Conservation (phyloP, 2,329 filamentous ascomycete genomes). For the Xylariaceae sp. region DNA sequence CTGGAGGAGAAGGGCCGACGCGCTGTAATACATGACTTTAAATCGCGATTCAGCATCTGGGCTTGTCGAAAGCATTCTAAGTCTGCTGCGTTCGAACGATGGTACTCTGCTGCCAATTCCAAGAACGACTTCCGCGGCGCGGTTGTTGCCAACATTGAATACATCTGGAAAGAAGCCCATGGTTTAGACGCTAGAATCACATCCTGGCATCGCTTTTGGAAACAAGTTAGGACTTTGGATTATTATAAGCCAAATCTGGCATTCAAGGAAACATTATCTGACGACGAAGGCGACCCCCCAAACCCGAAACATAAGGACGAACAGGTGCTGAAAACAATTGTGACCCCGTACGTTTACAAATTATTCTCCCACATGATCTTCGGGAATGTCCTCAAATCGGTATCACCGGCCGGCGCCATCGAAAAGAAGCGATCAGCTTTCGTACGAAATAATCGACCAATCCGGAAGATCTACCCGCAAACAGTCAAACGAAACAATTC, state of each 20-base stretch:
- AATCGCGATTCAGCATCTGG: constrained; percentile 60
- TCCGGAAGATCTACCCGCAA: not conserved
- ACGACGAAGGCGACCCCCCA: not conserved
- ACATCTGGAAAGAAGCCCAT: constrained; percentile 66
- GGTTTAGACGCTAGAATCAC: constrained; percentile 42
- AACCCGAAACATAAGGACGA: constrained; percentile 3
- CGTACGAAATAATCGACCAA: constrained; percentile 19
- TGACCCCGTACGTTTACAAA: constrained; percentile 69
- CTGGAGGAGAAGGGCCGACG: constrained; percentile 34
- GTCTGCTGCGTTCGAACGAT: constrained; percentile 50
- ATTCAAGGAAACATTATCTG: constrained; percentile 20
- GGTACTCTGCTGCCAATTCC: constrained; percentile 54
- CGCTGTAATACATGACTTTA: constrained; percentile 61
- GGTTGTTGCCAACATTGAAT: constrained; percentile 62
- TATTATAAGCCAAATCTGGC: constrained; percentile 37
- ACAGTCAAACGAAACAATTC: constrained; percentile 3
- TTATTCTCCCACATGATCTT: constrained; percentile 68
- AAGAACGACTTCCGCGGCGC: constrained; percentile 64
- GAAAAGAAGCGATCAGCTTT: constrained; percentile 36
- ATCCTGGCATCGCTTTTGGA: constrained; percentile 54
- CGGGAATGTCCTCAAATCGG: constrained; percentile 50
- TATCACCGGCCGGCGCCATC: constrained; percentile 34
- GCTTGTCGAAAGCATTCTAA: constrained; percentile 47
- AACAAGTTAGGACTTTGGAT: constrained; percentile 48
- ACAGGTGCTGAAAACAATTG: constrained; percentile 54